These are phyloP conservation scores for Wallacemonas sp. DNA, from an alignment of 208 protist genomes.

Conservation along the genomic window DNA sequence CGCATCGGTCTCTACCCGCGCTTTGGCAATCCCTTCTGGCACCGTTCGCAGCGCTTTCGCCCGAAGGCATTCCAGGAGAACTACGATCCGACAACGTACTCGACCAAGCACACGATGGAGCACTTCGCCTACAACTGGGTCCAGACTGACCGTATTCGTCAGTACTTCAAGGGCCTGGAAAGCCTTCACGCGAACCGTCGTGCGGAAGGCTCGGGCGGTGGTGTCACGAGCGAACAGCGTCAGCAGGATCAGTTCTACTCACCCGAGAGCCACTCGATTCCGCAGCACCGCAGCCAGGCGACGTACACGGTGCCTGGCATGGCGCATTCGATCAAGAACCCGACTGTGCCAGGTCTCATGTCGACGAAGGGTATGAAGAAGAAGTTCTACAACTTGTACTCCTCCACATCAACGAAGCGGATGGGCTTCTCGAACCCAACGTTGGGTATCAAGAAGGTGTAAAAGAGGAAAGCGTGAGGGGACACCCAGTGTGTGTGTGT, in stretches of 20 bases:
- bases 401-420: slow-evolving; percentile 82
- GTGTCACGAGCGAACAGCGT: slow-evolving; percentile 61
- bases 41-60: slow-evolving; percentile 76
- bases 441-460: slow-evolving; percentile 87
- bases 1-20: slow-evolving; percentile 87
- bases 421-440: slow-evolving; percentile 88
- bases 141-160: slow-evolving; percentile 81
- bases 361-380: slow-evolving; percentile 91
- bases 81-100: slow-evolving; percentile 87
- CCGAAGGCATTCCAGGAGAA: slow-evolving; percentile 88
- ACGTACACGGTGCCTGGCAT: slow-evolving; percentile 54
- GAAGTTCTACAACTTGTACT: slow-evolving; percentile 91
- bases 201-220: slow-evolving; percentile 33
- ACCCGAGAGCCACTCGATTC: slow-evolving; percentile 49
- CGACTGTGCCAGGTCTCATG: slow-evolving; percentile 88
- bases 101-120: slow-evolving; percentile 89
- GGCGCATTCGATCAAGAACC: slow-evolving; percentile 78
- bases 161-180: slow-evolving; percentile 77
- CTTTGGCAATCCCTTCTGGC: slow-evolving; percentile 91
- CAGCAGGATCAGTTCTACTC: slow-evolving; percentile 81
- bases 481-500: not conserved
- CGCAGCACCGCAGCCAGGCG: slow-evolving; percentile 53
- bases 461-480: slow-evolving; percentile 3
- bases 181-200: slow-evolving; percentile 39
- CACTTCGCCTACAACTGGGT: slow-evolving; percentile 92